Evolutionary conservation across 1,284 basidiomycete genomes (phyloP).

Genomic region (Stygiomarasmius scandens): DNA sequence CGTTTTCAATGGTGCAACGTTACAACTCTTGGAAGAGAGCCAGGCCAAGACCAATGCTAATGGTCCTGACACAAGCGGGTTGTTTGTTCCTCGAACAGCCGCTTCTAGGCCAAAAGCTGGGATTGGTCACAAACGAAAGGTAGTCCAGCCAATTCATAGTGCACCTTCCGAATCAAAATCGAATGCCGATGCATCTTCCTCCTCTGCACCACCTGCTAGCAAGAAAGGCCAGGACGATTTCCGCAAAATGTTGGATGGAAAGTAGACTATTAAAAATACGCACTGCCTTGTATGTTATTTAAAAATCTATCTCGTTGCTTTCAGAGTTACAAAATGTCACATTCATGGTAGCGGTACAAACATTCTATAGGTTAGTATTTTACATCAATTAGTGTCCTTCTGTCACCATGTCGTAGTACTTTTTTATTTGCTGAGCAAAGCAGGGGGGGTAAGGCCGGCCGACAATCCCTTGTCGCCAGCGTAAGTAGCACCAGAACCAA

Average conservation of each 20-base stretch:
- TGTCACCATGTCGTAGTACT: not conserved
- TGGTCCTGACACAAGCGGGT: constrained; percentile 35
- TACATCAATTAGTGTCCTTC: not conserved
- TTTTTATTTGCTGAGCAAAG: constrained; percentile 69
- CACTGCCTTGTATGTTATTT: too few species aligned
- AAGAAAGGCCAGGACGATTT: constrained; percentile 83
- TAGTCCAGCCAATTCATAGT: constrained; percentile 22
- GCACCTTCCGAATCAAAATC: constrained; percentile 21
- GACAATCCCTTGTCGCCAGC: constrained; percentile 84
- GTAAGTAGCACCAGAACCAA: constrained; percentile 61
- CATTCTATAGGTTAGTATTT: constrained; percentile 8
- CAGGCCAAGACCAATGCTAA: constrained; percentile 39
- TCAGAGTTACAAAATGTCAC: not conserved
- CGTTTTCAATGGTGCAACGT: constrained; percentile 58
- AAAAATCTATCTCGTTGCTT: too few species aligned
- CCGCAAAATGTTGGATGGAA: constrained; percentile 65
- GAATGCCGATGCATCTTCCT: constrained; percentile 8
- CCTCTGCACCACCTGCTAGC: constrained; percentile 22
- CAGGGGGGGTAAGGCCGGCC: constrained; percentile 72
- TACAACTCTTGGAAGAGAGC: constrained; percentile 61
- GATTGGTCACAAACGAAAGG: constrained; percentile 55
- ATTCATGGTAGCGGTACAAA: not conserved
- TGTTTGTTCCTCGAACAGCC: constrained; percentile 68
- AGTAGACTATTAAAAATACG: not conserved
- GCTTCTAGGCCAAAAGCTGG: constrained; percentile 71